Evolutionary conservation across 129 eudicot genomes (phyloP), one percentile per base, ranked within the genome.

Genomic region (Escallonia rubra): DNA sequence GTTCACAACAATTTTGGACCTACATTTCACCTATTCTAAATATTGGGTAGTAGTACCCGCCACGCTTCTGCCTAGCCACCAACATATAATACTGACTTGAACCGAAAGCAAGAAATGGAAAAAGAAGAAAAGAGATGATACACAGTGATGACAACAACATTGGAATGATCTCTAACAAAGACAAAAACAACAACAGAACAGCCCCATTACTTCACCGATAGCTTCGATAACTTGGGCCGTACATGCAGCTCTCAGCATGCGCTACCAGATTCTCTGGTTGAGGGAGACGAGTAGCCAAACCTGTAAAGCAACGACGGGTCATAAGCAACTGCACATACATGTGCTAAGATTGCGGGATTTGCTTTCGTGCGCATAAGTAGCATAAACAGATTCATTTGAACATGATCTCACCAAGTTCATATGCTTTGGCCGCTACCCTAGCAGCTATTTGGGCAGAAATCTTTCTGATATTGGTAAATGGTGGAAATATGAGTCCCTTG

Each of bases 211-310:
- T 67, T 83, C 77, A 91, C 38, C 98, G 94, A 73, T 94, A 94
- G 80, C 65, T 82, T 52, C 88, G 82, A 70, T 94, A 94, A 61
- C 69, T 74, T 57, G 99, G 99, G 84, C 96, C 89, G 85, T 94
- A 94, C 99, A 94, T 94, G 76, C 93, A 94, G 86, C 99, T 94
- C 81, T 89, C 96, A 0, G 97, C 99, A 73, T 89, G 83, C 10
- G 82, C 87, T 46, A 89, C 83, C 13, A 94, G 84, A 66, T 89
- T 69, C 45, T 84, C 82, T 0, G 97, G 97, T 74, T 81, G 93
- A 10, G 99, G 99, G 38, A 89, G 96, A 61, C 90, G 85, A 73
- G 87, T 89, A 3, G 97, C 99, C 78, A 94, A 68, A 51, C 99
- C 99, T 94, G 52, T 46, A 63, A 72, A 59, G 40, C 63, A 67